Percentiles rank a stretch among this genome's conserved stretches.
phyloP scores from a whole-genome alignment of 75 land plant genomes.

The Cunninghamia lanceolata region DNA sequence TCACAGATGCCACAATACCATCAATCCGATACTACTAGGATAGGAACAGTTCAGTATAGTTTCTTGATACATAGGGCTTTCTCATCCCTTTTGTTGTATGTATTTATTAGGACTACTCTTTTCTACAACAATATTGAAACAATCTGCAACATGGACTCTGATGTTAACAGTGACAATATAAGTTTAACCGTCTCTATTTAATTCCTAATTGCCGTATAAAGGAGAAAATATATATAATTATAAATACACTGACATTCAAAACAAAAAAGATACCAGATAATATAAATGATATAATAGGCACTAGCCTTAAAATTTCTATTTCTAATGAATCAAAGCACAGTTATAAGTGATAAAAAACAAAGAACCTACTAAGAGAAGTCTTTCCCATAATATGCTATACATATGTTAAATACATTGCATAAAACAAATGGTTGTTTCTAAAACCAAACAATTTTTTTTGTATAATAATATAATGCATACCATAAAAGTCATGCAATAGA shows the following conservation, averaged over 20 bases:
- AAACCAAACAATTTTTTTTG: neutral
- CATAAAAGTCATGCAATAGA: neutral
- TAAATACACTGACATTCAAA: neutral
- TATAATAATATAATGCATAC: neutral
- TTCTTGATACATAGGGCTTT: neutral
- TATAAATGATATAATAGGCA: neutral
- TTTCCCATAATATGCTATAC: neutral
- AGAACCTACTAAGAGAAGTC: neutral
- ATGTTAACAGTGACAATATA: neutral
- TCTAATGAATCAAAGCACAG: neutral
- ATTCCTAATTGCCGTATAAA: neutral
- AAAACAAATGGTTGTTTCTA: neutral
- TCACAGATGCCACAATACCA: neutral
- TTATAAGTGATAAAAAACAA: neutral
- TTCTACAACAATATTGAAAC: neutral
- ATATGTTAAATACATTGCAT: neutral
- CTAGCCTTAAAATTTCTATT: neutral
- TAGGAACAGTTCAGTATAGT: neutral
- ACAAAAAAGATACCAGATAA: neutral
- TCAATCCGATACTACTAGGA: neutral
- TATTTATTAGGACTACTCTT: neutral
- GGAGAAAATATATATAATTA: neutral
- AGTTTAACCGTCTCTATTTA: neutral
- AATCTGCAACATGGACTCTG: neutral
- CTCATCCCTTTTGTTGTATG: neutral